Evolutionary conservation across 2,329 filamentous ascomycete genomes (phyloP), one percentile per base, ranked within the genome.

Genomic region (Arthrobotrys iridis): DNA sequence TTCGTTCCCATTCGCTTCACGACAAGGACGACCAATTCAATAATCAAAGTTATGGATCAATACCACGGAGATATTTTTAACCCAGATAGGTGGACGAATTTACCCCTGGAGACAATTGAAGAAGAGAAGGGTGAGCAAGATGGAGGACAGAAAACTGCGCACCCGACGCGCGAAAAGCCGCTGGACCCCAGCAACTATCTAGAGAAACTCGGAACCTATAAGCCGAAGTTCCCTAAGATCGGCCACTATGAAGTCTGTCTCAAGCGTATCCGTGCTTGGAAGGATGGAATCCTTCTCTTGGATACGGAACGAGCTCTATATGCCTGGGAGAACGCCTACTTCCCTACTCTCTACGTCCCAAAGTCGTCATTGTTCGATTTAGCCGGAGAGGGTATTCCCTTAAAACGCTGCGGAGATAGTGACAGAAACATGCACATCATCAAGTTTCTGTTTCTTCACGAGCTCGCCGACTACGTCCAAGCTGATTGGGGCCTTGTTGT

Each of bases 311-410:
- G 48, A 13, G 63, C 71, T 2, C 8, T 59, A 13, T 64, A 50
- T 15, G 57, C 68, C n/a, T 75, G 63, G 63, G 71, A 75, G 22
- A 75, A 75, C n/a, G 10, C 46, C 7, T 75, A 63, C 26, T 75
- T 75, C n/a, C 71, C 71, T 3, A 52, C 57, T 2, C 20, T 75
- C 6, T 75, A 75, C 40, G 22, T 75, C 24, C 71, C 45, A 2
- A 40, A 8, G 45, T 41, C 57, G 6, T 37, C 43, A 7, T 22
- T 63, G 1, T 75, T 75, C 22, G 46, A 55, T 8, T 30, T 18
- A 22, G 10, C 11, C 8, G 30, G 5, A 7, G 8, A 48, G 28
- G 46, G 46, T 1, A 18, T 15, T 48, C 18, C 15, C 6, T 20
- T 41, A 7, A 57, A 41, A n/a, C 45, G 22, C 20, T 63, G 15